A percentile compares a stretch with the other conserved stretches of the same genome.
phyloP scores from a whole-genome alignment of 306 rosid species.

The Cucumis hystrix region DNA sequence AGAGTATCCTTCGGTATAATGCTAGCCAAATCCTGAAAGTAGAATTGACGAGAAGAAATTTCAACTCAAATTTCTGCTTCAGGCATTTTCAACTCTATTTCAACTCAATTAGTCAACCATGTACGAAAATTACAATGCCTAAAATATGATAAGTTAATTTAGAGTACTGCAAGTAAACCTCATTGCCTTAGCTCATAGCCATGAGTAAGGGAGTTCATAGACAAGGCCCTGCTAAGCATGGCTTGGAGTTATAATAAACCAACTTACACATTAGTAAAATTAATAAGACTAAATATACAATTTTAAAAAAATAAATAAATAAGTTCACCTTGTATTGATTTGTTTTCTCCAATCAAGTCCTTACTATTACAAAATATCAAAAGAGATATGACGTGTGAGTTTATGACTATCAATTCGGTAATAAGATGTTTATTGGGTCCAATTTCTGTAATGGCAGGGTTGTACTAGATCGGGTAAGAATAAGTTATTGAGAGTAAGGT shows the following conservation, averaged over 20 bases:
- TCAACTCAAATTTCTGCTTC: neutral
- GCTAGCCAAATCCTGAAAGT: slow-evolving; percentile 43
- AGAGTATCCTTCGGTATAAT: slow-evolving; percentile 69
- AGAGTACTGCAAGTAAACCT: neutral
- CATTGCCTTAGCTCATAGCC: neutral
- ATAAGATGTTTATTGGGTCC: neutral
- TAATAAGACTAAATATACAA: neutral
- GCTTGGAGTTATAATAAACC: neutral
- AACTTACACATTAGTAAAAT: neutral
- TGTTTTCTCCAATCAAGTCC: neutral
- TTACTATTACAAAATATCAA: neutral
- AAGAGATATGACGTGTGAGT: neutral
- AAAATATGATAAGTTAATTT: neutral
- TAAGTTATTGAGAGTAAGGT: neutral
- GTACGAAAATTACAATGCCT: neutral
- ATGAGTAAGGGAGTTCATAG: neutral
- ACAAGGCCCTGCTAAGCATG: neutral
- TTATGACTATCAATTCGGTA: neutral
- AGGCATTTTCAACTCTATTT: neutral
- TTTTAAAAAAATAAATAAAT: neutral
- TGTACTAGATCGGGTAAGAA: neutral
- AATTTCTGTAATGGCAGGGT: neutral
- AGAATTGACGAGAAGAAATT: slow-evolving; percentile 7
- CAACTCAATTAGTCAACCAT: neutral
- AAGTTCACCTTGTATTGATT: neutral